These are phyloP conservation scores for Chloromonas sp. DNA, from an alignment of 163 green algal genomes.

Conservation along the genomic window DNA sequence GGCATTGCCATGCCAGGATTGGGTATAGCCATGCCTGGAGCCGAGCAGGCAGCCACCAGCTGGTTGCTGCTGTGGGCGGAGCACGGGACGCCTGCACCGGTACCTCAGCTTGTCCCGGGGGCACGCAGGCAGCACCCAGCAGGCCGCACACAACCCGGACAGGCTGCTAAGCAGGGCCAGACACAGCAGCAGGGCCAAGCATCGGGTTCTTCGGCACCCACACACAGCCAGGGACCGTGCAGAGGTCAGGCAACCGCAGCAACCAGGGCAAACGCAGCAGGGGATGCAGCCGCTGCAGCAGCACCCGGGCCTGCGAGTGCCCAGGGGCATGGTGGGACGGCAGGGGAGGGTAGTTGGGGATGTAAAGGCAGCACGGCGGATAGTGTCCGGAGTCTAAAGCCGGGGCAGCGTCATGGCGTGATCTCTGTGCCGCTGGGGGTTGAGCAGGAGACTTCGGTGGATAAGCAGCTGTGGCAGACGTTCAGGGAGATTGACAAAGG, in stretches of 20 bases:
- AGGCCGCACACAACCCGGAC: not conserved
- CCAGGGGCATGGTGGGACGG: not conserved
- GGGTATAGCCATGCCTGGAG: not conserved
- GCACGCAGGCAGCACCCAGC: no score
- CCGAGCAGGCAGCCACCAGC: not conserved
- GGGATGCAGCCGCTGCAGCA: not conserved
- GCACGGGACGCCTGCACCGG: not conserved
- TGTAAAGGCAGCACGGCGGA: not conserved
- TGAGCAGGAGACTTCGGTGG: not conserved
- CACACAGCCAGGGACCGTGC: not conserved
- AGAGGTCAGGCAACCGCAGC: not conserved
- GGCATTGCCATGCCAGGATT: not conserved
- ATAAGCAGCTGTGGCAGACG: not conserved
- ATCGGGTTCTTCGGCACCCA: not conserved
- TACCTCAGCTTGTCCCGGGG: no score
- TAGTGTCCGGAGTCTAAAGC: not conserved
- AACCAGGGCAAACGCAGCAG: not conserved
- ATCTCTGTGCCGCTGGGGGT: not conserved
- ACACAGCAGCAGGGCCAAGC: no score
- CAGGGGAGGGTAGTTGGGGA: not conserved
- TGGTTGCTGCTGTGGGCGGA: not conserved
- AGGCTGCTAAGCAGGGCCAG: no score
- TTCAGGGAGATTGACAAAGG: not conserved
- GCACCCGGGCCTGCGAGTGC: not conserved
- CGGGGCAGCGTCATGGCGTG: not conserved